Evolutionary conservation across 176 grass and related monocot species (phyloP), one percentile per base, ranked within the genome.

Genomic region (Alloteropsis semialata): DNA sequence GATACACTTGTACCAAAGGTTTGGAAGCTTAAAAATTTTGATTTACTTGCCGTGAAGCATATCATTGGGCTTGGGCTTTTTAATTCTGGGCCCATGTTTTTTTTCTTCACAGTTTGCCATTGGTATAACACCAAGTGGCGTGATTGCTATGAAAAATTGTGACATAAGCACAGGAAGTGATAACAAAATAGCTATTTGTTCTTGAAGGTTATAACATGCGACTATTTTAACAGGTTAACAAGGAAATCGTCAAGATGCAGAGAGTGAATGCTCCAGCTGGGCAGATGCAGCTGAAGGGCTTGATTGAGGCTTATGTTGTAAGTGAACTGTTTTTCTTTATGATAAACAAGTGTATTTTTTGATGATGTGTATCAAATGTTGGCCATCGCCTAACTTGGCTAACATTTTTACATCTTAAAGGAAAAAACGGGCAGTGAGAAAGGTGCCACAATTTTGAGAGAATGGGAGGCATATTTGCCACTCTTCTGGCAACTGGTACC

Each of bases 161-260:
- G 46, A 28, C 32, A 28, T 6, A 56, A 55, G n/a, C 7, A 51
- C 21, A 60, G 36, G 10, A 27, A 24, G 3, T 34, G 28, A 71
- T 70, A 11, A 6, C 37, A n/a, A 43, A 53, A 68, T 24, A 21
- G 77, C 66, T 17, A 24, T 68, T 29, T 5, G 6, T 38, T 18
- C 29, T 33, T 49, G 30, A 33, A 62, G 17, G 25, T 21, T 38
- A 65, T 80, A 74, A 84, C 58, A 65, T 67, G 11, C 11, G 65
- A 71, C 29, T 88, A 57, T 69, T 75, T 76, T 75, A 58, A 62
- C 84, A 99, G 97, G 91, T 99, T 19, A 99, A 99, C 84, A 99
- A 94, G 87, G 97, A 99, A 86, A 99, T 99, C 19, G 93, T 99
- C 46, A 99, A 99, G 91, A 96, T 99, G 65, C 97, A 99, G 80